Evolutionary conservation across 208 protist species (phyloP).

Genomic region (Trypanosoma scelopori): DNA sequence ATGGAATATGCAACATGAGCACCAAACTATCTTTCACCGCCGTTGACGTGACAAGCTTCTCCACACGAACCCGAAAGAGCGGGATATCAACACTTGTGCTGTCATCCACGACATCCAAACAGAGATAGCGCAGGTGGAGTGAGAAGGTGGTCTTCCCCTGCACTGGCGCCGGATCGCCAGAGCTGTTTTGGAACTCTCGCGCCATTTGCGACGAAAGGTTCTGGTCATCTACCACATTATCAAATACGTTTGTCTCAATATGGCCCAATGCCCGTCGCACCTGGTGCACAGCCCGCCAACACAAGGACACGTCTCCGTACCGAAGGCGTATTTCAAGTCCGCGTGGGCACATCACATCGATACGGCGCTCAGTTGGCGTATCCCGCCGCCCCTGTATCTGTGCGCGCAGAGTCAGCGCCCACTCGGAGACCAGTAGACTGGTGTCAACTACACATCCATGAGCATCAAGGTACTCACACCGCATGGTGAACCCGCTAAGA

Average conservation of each 20-base stretch:
- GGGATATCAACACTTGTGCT: conserved; percentile 35
- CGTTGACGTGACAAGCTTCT: conserved; percentile 31
- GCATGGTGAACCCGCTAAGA: conserved; percentile 27
- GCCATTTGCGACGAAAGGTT: conserved; percentile 1
- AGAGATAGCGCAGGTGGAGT: conserved; percentile 30
- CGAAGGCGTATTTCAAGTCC: conserved; percentile 51
- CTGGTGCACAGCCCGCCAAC: conserved; percentile 31
- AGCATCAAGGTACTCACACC: conserved; percentile 25
- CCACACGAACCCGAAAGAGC: conserved; percentile 39
- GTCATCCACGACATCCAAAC: conserved; percentile 48
- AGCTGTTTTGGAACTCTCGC: neutral
- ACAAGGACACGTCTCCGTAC: conserved; percentile 53
- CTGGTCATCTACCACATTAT: conserved; percentile 19
- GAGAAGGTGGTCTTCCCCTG: conserved; percentile 3
- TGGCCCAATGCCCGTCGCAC: conserved; percentile 40
- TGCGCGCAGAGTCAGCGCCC: conserved; percentile 23
- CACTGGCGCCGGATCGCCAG: neutral
- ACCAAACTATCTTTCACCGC: conserved; percentile 6
- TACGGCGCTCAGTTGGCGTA: conserved; percentile 1
- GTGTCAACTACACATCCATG: conserved; percentile 18
- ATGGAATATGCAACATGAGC: conserved; percentile 31
- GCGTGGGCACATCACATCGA: conserved; percentile 31
- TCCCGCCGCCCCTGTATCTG: neutral
- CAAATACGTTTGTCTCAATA: conserved; percentile 38
- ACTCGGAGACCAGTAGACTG: conserved; percentile 32